These are phyloP conservation scores for Houttuynia cordata DNA, from an alignment of 164 flowering plant genomes.

Conservation along the genomic window DNA sequence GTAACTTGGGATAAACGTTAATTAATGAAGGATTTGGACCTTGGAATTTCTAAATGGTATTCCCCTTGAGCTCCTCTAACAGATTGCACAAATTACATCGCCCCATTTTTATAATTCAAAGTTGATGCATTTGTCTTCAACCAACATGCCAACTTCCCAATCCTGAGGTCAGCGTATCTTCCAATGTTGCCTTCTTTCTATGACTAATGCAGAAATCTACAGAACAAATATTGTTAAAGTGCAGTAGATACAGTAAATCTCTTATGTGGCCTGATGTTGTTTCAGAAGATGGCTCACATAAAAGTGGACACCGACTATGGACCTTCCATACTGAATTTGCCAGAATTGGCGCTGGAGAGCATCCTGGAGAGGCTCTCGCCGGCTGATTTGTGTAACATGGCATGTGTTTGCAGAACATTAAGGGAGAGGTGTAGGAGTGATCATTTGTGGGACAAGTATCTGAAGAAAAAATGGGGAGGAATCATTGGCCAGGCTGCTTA, in stretches of 20 bases:
- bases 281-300: conserved; percentile 16
- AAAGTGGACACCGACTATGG: conserved; percentile 27
- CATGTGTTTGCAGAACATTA: conserved; percentile 55
- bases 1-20: too few relatives aligned
- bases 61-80: too few relatives aligned
- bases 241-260: neutral
- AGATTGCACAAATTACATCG: too few relatives aligned
- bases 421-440: conserved; percentile 73
- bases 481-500: conserved; percentile 58
- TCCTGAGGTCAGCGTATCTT: too few relatives aligned
- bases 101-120: too few relatives aligned
- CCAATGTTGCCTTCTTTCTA: too few relatives aligned
- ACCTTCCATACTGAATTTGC: conserved; percentile 67
- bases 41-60: too few relatives aligned
- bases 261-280: conserved; percentile 15
- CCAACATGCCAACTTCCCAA: too few relatives aligned
- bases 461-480: conserved; percentile 78
- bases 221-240: neutral
- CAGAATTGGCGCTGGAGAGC: conserved; percentile 70
- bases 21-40: too few relatives aligned
- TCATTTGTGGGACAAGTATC: conserved; percentile 67
- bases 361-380: conserved; percentile 76
- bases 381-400: conserved; percentile 52
- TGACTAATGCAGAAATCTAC: neutral
- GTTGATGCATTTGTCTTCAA: too few relatives aligned